A percentile compares a stretch with the other conserved stretches of the same genome.
phyloP scores from a whole-genome alignment of 129 eudicot genomes.

The Apium graveolens region DNA sequence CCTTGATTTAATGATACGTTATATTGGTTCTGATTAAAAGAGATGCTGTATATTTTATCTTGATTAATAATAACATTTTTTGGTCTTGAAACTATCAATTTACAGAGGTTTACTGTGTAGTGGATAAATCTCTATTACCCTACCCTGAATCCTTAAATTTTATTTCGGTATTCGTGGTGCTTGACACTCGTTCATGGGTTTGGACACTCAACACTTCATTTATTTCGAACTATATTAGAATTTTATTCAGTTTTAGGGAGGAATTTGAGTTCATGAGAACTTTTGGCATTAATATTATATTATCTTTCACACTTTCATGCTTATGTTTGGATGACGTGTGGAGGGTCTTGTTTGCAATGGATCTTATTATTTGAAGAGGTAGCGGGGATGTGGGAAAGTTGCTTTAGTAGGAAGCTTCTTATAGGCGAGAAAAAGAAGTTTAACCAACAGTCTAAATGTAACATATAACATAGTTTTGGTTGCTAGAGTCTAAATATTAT shows the following conservation, averaged over 20 bases:
- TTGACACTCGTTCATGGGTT: too few relatives aligned
- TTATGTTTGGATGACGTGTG: background rate
- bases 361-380: background rate
- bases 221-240: background rate
- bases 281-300: background rate
- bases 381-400: background rate
- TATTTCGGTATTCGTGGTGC: too few relatives aligned
- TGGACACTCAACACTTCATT: too few relatives aligned
- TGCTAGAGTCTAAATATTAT: background rate
- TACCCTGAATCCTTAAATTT: too few relatives aligned
- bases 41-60: background rate
- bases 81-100: too few relatives aligned
- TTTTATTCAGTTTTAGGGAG: background rate
- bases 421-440: background rate
- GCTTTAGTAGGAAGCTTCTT: background rate
- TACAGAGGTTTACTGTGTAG: too few relatives aligned
- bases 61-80: background rate
- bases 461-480: background rate
- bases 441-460: background rate
- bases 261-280: background rate
- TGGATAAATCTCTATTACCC: too few relatives aligned
- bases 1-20: background rate
- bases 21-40: background rate
- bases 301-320: background rate
- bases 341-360: background rate